Conservation (phyloP, 2,329 filamentous ascomycete species). For the Hypoxylon sp. region DNA sequence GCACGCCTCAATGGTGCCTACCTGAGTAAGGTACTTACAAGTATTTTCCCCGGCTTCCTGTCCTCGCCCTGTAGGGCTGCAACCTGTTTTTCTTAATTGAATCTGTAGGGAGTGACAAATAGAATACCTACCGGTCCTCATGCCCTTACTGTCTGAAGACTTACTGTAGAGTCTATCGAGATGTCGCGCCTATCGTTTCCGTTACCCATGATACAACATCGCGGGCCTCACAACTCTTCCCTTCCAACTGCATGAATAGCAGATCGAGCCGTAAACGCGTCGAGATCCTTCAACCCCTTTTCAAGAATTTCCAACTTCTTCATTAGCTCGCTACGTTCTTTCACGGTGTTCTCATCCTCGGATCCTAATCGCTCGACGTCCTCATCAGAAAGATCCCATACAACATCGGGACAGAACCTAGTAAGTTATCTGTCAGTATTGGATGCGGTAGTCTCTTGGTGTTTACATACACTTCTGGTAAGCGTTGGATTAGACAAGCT, state of each 20-base stretch:
- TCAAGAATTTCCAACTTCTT: constrained; percentile 48
- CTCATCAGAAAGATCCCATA: constrained; percentile 49
- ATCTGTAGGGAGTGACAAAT: background rate
- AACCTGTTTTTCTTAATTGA: background rate
- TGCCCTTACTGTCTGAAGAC: background rate
- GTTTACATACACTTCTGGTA: constrained; percentile 50
- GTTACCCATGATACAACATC: background rate
- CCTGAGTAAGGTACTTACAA: background rate
- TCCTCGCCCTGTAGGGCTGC: background rate
- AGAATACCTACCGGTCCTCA: background rate
- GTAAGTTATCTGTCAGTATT: constrained; percentile 2
- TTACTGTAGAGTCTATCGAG: background rate
- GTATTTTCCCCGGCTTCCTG: background rate
- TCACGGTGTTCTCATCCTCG: constrained; percentile 47
- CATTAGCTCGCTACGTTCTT: constrained; percentile 38
- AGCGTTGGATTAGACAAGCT: constrained; percentile 46
- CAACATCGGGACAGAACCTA: constrained; percentile 47
- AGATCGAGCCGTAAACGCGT: constrained; percentile 48
- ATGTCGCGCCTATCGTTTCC: too few species aligned
- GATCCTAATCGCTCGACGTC: constrained; percentile 47
- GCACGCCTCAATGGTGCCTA: background rate
- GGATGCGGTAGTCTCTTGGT: too few species aligned
- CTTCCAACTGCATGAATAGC: constrained; percentile 25
- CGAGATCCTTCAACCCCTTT: constrained; percentile 47
- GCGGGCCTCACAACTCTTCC: background rate